Base-by-base conservation (phyloP, 106 monocot species). In the Platanthera zijinensis region DNA sequence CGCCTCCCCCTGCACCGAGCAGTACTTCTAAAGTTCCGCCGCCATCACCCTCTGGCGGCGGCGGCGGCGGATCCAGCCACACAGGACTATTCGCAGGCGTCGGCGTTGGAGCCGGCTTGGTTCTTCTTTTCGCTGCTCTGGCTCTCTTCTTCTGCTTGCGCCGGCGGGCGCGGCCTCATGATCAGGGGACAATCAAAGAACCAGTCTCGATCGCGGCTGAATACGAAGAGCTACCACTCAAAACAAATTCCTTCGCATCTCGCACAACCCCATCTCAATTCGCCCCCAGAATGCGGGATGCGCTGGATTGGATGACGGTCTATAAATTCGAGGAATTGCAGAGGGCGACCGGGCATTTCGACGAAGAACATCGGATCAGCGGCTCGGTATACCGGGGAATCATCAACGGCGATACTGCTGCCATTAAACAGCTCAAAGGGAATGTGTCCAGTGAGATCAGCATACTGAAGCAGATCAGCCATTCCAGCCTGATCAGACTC, bases 391-490 rank as follows among this genome's bases (percentile, higher is more conserved):
- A 91, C 76, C 82, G 83, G 3, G 91, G 75, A 2, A 73, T 78
- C 21, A 89, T 99, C 85, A 91, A 93, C 47, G 89, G 89, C 4
- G 87, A 91, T 66, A 47, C 39, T 0, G 97, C 94, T 1, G 97
- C 91, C 4, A 78, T 99, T 2, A 99, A 94, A 85, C 80, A 86
- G 22, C 25, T 87, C 47, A 81, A 87, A 51, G 94, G 89, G 1
- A 88, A 94, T 52, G 91, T 85, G 9, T 83, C 86, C 28, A 82
- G 76, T 10, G 94, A 99, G 86, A 88, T 99, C 76, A 77, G 51
- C 48, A 90, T 90, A 30, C 74, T 94, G 61, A 88, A 89, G 71
- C 84, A 81, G 57, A 82, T 94, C 77, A 99, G 90, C 82, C 94
- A 99, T 79, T 78, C 87, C 45, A 94, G 77, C 49, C 75, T 99